phyloP scores from a whole-genome alignment of 805 yeast genomes.

The Saccharomycopsis capsularis region DNA sequence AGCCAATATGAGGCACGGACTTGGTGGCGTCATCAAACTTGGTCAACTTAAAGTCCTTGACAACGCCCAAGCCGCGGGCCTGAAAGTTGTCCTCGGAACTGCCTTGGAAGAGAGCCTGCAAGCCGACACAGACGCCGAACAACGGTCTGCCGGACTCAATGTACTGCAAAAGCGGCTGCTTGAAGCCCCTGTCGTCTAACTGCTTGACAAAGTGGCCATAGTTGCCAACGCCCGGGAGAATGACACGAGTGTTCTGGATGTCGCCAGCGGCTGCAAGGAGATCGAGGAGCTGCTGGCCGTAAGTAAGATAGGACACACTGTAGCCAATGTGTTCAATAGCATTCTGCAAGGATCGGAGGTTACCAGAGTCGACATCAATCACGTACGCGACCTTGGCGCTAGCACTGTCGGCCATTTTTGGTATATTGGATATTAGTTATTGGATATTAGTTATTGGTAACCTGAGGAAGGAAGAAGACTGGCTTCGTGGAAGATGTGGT shows the following conservation, averaged over 20 bases:
- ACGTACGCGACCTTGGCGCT: slow-evolving; percentile 29
- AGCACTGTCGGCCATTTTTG: background rate
- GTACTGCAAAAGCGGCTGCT: slow-evolving; percentile 57
- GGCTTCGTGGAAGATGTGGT: no score
- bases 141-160: slow-evolving; percentile 73
- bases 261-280: slow-evolving; percentile 10
- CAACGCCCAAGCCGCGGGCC: slow-evolving; percentile 49
- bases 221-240: slow-evolving; percentile 97
- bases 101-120: slow-evolving; percentile 72
- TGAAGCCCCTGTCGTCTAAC: slow-evolving; percentile 53
- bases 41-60: slow-evolving; percentile 43
- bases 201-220: slow-evolving; percentile 88
- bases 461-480: no score
- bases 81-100: slow-evolving; percentile 54
- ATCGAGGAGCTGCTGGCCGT: slow-evolving; percentile 6
- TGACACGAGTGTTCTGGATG: slow-evolving; percentile 21
- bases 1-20: slow-evolving; percentile 95
- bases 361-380: slow-evolving; percentile 92
- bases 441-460: no score
- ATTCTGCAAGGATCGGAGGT: slow-evolving; percentile 79
- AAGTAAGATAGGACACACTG: slow-evolving; percentile 50
- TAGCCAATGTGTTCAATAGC: slow-evolving; percentile 79
- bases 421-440: background rate
- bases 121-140: slow-evolving; percentile 97
- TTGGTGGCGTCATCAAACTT: slow-evolving; percentile 60